Base-by-base conservation (phyloP, 352 stramenopile genomes). In the Phytopythium litorale region DNA sequence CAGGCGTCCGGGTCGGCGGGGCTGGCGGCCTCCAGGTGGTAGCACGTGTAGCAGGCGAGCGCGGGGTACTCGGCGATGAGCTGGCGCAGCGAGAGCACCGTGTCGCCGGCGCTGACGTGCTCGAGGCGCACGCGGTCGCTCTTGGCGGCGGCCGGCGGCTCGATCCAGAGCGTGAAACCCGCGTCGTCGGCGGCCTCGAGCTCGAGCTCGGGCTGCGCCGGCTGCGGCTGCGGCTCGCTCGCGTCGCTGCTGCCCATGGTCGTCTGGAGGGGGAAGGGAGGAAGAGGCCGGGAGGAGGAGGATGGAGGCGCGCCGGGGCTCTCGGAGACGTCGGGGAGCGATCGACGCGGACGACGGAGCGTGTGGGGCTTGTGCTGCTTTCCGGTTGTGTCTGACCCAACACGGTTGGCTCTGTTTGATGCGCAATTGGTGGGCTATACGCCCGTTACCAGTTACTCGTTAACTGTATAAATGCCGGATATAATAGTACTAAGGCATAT, bases 11-110 rank as follows among this genome's bases (percentile, higher is more conserved):
- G n/a, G 35, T 71, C 63, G 54, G 51, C 46, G 3, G 65, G 40
- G 18, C 53, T 68, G 50, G 73, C 71, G 37, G 73, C 76, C 55
- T 96, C 88, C 35, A 96, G 63, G 64, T 84, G 88, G 73, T 93
- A 96, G 70, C 84, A 93, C 66, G 88, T 96, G 68, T 92, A 89
- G 73, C 80, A 87, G 7, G 88, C 84, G 23, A 96, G 81, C 65
- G 73, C 55, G 15, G 88, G 88, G 70, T 91, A 89, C 72, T 96
- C 88, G 64, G 79, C 84, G 40, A 96, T 70, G 51, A 94, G 70
- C 67, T 96, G 87, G 54, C 86, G 85, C 64, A 96, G 69, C 49
- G 85, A 79, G 57, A 94, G 71, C 60, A 96, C 82, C 18, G 85
- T 94, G 69, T 96, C 85, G 37, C 74, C 72, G 3, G 74, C 56